These are phyloP conservation scores for Trametes sanguinea DNA, from an alignment of 768 basidiomycete genomes.

Conservation along the genomic window DNA sequence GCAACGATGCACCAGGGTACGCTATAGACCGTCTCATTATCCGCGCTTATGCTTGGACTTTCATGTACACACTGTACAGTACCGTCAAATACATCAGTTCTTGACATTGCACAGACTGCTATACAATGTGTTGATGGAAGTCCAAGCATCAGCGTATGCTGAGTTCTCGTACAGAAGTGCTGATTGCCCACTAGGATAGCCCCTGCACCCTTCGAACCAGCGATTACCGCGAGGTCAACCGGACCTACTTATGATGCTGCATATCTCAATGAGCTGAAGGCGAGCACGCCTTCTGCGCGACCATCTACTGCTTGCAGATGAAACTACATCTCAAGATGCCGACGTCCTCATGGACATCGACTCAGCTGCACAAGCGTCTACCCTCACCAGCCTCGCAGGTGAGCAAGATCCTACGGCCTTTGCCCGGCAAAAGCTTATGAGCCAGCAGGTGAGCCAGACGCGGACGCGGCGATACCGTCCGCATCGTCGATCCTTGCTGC, in stretches of 20 bases:
- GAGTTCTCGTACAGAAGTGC: neutral
- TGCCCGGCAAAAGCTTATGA: neutral
- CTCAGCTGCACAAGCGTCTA: constrained; percentile 33
- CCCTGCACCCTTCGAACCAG: constrained; percentile 53
- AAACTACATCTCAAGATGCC: constrained; percentile 42
- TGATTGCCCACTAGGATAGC: neutral
- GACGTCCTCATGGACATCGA: constrained; percentile 51
- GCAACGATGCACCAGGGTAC: constrained; percentile 38
- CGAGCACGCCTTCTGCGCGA: constrained; percentile 65
- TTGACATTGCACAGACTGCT: neutral
- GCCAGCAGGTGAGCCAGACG: constrained; percentile 34
- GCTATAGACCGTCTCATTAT: neutral
- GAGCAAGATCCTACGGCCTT: constrained; percentile 1
- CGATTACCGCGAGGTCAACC: constrained; percentile 46
- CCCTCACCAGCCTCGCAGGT: constrained; percentile 37
- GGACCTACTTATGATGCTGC: constrained; percentile 70
- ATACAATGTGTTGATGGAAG: constrained; percentile 18
- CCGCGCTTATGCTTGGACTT: constrained; percentile 10
- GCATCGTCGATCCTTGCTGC: constrained; percentile 71
- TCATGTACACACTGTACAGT: constrained; percentile 17
- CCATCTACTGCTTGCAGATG: constrained; percentile 40
- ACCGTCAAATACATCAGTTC: neutral
- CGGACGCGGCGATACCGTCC: constrained; percentile 59
- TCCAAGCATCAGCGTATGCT: neutral
- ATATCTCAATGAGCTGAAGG: constrained; percentile 77